These are phyloP conservation scores for Vaccinium macrocarpon DNA, from an alignment of 148 eudicot species.

Conservation along the genomic window DNA sequence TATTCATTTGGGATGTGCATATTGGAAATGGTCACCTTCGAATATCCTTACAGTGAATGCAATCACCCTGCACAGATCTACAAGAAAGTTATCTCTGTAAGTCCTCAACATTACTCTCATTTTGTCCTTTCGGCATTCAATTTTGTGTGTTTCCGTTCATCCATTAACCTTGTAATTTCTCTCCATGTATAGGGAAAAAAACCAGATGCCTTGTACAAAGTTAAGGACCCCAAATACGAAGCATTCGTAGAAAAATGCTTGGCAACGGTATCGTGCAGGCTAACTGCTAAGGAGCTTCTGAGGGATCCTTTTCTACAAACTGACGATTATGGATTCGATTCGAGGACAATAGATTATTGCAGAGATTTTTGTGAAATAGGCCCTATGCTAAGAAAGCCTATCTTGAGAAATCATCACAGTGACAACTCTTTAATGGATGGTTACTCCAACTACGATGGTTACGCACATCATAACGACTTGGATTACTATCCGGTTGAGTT, in stretches of 20 bases:
- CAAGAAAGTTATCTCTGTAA: conserved; percentile 51
- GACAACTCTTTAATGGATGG: conserved; percentile 29
- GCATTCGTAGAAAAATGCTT: conserved; percentile 61
- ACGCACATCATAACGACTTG: conserved; percentile 37
- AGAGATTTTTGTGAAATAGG: conserved; percentile 31
- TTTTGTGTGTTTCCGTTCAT: background rate
- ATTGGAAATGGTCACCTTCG: conserved; percentile 52
- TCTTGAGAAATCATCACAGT: conserved; percentile 18
- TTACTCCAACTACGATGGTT: conserved; percentile 30
- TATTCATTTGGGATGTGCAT: conserved; percentile 55
- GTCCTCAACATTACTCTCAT: background rate
- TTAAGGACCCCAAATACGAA: conserved; percentile 46
- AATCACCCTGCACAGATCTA: conserved; percentile 51
- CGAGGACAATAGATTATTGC: conserved; percentile 28
- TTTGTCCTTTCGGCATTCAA: background rate
- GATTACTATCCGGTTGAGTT: conserved; percentile 35
- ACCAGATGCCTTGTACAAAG: conserved; percentile 54
- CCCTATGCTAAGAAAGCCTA: conserved; percentile 33
- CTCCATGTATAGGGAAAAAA: conserved; percentile 37
- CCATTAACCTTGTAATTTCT: background rate
- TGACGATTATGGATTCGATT: conserved; percentile 30
- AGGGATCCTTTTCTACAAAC: conserved; percentile 54
- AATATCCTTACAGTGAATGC: conserved; percentile 56
- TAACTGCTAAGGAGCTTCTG: conserved; percentile 51
- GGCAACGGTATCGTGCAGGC: conserved; percentile 48